Conservation (phyloP, 2,329 filamentous ascomycete species). For the Fusarium phyllophilum region DNA sequence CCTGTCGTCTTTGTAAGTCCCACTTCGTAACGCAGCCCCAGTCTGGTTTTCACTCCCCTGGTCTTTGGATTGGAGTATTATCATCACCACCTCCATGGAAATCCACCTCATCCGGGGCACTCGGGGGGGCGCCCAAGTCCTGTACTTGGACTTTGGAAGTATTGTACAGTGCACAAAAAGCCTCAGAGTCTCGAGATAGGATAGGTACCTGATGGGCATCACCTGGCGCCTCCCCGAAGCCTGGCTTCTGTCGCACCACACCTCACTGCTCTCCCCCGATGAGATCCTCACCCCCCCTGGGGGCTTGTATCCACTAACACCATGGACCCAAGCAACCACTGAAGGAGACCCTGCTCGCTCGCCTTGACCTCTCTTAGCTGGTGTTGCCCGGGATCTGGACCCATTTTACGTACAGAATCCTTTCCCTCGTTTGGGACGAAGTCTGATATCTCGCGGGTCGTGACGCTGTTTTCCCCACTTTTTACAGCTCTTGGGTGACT, state of each 20-base stretch:
- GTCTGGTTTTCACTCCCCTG: conserved; percentile 18
- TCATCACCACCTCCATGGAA: conserved; percentile 17
- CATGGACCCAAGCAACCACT: conserved; percentile 24
- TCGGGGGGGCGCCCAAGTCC: conserved; percentile 1
- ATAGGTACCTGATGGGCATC: neutral
- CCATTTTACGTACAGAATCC: conserved; percentile 21
- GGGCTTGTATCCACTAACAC: conserved; percentile 5
- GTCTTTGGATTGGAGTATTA: conserved; percentile 26
- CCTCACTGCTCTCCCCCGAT: neutral
- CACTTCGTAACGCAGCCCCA: conserved; percentile 17
- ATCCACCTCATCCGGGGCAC: conserved; percentile 27
- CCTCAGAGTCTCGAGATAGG: conserved; percentile 3
- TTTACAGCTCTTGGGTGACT: conserved; percentile 41
- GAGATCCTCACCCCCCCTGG: neutral
- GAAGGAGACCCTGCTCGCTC: conserved; percentile 24
- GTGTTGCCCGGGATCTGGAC: conserved; percentile 20
- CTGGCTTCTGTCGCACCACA: conserved; percentile 12
- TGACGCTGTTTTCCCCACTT: conserved; percentile 44
- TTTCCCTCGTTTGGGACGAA: conserved; percentile 24
- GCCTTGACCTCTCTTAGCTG: conserved; percentile 21
- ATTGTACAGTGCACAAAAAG: conserved; percentile 31
- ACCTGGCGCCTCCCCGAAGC: neutral
- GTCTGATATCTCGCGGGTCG: conserved; percentile 38
- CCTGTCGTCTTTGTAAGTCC: conserved; percentile 23
- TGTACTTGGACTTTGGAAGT: neutral